phyloP scores from a whole-genome alignment of 352 stramenopile species.

The Pythium phragmiticola region DNA sequence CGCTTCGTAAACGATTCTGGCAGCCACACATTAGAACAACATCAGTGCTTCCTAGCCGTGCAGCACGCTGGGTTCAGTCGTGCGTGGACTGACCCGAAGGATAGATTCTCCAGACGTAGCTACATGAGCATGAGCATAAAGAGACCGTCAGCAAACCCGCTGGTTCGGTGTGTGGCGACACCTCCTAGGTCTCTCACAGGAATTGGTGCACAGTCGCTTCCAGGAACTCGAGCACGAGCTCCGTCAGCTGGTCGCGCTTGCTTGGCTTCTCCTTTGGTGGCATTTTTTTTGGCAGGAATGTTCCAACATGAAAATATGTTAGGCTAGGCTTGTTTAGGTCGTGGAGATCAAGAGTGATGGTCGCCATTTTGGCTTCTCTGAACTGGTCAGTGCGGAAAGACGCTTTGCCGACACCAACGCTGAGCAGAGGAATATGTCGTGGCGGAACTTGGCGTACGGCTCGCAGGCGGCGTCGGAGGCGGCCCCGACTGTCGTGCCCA shows the following conservation, averaged over 20 bases:
- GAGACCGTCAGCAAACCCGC: neutral
- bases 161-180: neutral
- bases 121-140: neutral
- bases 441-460: conserved; percentile 80
- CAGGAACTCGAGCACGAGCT: conserved; percentile 74
- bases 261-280: conserved; percentile 22
- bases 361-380: conserved; percentile 2
- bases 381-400: conserved; percentile 2
- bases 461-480: conserved; percentile 72
- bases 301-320: neutral
- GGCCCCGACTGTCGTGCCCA: conserved; percentile 58
- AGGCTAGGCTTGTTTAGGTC: conserved; percentile 14
- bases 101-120: conserved; percentile 30
- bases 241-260: conserved; percentile 42
- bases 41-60: neutral
- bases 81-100: conserved; percentile 9
- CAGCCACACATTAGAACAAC: neutral
- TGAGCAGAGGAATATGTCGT: conserved; percentile 38
- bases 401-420: neutral
- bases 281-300: conserved; percentile 5
- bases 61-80: neutral
- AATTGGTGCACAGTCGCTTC: conserved; percentile 76
- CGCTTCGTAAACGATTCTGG: conserved; percentile 63
- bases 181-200: conserved; percentile 40
- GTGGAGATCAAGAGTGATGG: conserved; percentile 13